Base-by-base conservation (phyloP, 495 filamentous ascomycete species). In the Recurvomyces mirabilis region DNA sequence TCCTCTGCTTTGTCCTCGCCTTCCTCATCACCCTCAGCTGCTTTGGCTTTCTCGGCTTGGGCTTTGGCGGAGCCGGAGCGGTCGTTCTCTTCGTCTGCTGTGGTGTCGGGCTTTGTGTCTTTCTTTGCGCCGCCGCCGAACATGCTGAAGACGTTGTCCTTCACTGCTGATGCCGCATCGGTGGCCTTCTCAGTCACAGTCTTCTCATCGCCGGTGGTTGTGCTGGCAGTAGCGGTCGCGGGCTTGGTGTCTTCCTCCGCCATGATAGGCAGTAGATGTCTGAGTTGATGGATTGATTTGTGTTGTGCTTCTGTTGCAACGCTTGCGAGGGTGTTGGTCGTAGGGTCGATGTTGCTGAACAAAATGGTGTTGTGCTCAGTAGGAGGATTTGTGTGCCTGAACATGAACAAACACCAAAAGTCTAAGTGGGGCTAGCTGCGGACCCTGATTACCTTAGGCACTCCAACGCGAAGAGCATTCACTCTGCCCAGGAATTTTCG, bases 121-220 rank as follows among this genome's bases (percentile, higher is more conserved):
- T 79, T 79, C 62, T 84, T 88, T 39, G 86, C 84, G 14, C 80
- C 81, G 42, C 88, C 88, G 47, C 91, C 91, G 63, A 98, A 98
- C 91, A 98, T 98, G 61, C 82, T 83, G 71, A 94, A 98, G 40
- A 98, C 80, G 58, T 67, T 80, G 56, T 78, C 79, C 55, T 78
- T 73, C 24, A 79, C 75, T 49, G 74, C 76, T 21, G 68, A 51
- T 20, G 68, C 63, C n/a, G 68, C 64, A 31, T 53, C 49, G 24
- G 63, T 57, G 26, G 71, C 72, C 23, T 72, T 65, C 28, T 68
- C 65, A 19, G 65, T 50, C 36, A 69, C 54, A 30, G 36, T 46
- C 37, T 59, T 53, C 1, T 45, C 34, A 12, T 38, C 38, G 20
- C 3, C 26, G 17, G 48, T 34, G 25, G 41, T 20, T 29, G 39